Evolutionary conservation across 192 early-diverging fungal genomes (phyloP), one percentile per base, ranked within the genome.

Genomic region (Dimargaris verticillata): DNA sequence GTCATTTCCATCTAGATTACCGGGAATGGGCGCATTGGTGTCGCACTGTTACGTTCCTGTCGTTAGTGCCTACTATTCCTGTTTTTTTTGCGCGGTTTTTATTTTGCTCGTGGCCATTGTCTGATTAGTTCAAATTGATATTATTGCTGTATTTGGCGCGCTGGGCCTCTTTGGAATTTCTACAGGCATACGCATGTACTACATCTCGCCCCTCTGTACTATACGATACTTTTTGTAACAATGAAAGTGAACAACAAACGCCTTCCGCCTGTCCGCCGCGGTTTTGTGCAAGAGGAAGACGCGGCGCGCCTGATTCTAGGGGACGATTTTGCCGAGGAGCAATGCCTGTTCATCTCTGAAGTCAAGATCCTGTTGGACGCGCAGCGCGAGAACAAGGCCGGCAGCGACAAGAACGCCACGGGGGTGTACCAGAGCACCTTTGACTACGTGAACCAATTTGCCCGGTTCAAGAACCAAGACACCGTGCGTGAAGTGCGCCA

Each of bases 401-500:
- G 65, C 58, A 68, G 54, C 15, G 74, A 66, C 33, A 78, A 70
- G 69, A 81, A 67, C 60, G 59, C 69, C 61, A 80, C 63, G 29
- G 77, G 70, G 52, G 83, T 88, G 12, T 83, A 87, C 65, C 72
- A 79, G 65, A 93, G 91, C 74, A 88, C 91, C 0, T 69, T 91
- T 22, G 88, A 86, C 61, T 92, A 95, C 67, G 91, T 88, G 48
- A 77, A 79, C 33, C 73, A 81, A 49, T 95, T 95, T 73, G 82
- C 84, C 64, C 75, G 82, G 28, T 92, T 89, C 72, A 87, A 78
- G 28, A 91, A 93, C 73, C 78, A 83, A 49, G 83, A 95, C 61
- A 88, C 87, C 22, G 87, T 93, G 14, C 79, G 82, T 53, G 86
- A 92, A 71, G 82, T 95, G 28, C 74, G 90, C 28, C 57, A 59